Percentiles rank a stretch among this genome's conserved stretches.
phyloP scores from a whole-genome alignment of 2,329 filamentous ascomycete species.

The Aaosphaeria pasadenensis region DNA sequence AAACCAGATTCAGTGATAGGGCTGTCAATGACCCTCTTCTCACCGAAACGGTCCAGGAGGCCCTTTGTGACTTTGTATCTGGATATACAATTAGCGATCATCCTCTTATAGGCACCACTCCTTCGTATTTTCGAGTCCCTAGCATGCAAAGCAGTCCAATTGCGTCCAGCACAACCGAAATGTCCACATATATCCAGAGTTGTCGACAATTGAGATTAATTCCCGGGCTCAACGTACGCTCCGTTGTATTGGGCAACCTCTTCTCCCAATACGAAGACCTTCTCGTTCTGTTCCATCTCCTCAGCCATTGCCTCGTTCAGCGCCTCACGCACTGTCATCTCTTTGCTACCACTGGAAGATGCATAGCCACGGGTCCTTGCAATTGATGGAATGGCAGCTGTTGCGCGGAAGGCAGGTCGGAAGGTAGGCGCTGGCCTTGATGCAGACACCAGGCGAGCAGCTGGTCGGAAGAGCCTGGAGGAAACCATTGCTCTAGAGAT shows the following conservation, averaged over 20 bases:
- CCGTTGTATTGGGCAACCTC: slow-evolving; percentile 99
- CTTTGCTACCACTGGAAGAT: slow-evolving; percentile 65
- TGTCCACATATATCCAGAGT: slow-evolving; percentile 8
- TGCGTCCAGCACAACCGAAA: not conserved
- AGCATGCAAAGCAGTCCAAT: not conserved
- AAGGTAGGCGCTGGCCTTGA: slow-evolving; percentile 50
- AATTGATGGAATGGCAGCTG: slow-evolving; percentile 47
- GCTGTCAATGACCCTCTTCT: slow-evolving; percentile 95
- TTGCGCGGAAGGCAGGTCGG: slow-evolving; percentile 52
- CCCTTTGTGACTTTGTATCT: slow-evolving; percentile 99
- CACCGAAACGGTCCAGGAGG: slow-evolving; percentile 92
- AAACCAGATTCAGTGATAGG: slow-evolving; percentile 98
- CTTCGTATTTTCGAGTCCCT: too few relatives aligned
- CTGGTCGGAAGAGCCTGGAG: slow-evolving; percentile 62
- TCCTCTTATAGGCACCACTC: not conserved
- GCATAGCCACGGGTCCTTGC: slow-evolving; percentile 55
- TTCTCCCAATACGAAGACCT: slow-evolving; percentile 95
- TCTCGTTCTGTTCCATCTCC: slow-evolving; percentile 90
- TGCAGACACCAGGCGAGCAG: slow-evolving; percentile 60
- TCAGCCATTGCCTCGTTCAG: slow-evolving; percentile 97
- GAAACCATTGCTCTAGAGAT: slow-evolving; percentile 49
- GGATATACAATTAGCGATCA: slow-evolving; percentile 4
- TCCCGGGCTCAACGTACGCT: slow-evolving; percentile 56
- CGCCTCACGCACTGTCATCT: slow-evolving; percentile 95
- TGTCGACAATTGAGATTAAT: not conserved